Percentiles rank a stretch among this genome's conserved stretches.
These are phyloP conservation scores for Penicillium lividum DNA, from an alignment of 495 filamentous ascomycete species.

Conservation along the genomic window DNA sequence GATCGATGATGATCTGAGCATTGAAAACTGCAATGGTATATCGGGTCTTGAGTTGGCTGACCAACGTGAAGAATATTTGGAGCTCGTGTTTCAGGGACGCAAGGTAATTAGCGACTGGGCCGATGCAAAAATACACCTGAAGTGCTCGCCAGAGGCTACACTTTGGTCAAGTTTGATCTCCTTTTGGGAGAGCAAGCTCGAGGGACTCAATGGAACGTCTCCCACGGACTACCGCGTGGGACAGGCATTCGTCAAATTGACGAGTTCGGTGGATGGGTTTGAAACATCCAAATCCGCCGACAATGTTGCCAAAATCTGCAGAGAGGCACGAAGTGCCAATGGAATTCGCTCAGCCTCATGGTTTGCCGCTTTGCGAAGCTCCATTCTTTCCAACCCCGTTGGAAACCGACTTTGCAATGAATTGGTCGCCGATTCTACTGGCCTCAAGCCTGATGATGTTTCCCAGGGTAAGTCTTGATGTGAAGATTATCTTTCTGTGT, in stretches of 20 bases:
- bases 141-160: slow-evolving; percentile 13
- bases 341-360: slow-evolving; percentile 42
- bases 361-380: slow-evolving; percentile 36
- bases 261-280: slow-evolving; percentile 29
- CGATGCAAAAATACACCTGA: slow-evolving; percentile 23
- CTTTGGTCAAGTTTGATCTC: slow-evolving; percentile 29
- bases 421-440: slow-evolving; percentile 60
- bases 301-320: slow-evolving; percentile 37
- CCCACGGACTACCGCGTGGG: slow-evolving; percentile 41
- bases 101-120: slow-evolving; percentile 53
- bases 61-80: slow-evolving; percentile 58
- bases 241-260: slow-evolving; percentile 45
- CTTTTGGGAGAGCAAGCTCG: slow-evolving; percentile 41
- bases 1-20: slow-evolving; percentile 62
- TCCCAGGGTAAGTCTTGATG: slow-evolving; percentile 39
- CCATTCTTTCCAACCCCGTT: slow-evolving; percentile 37
- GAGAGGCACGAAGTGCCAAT: slow-evolving; percentile 39
- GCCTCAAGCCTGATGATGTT: slow-evolving; percentile 43
- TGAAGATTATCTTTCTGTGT: not conserved
- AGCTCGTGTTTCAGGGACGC: slow-evolving; percentile 59
- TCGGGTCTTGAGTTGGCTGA: slow-evolving; percentile 49
- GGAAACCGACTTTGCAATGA: slow-evolving; percentile 57
- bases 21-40: slow-evolving; percentile 58
- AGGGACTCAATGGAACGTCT: slow-evolving; percentile 30
- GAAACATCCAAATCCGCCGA: slow-evolving; percentile 32